A percentile compares a stretch with the other conserved stretches of the same genome.
Evolutionary conservation across 768 basidiomycete genomes (phyloP).

Genomic region (Basidioascus undulatus): DNA sequence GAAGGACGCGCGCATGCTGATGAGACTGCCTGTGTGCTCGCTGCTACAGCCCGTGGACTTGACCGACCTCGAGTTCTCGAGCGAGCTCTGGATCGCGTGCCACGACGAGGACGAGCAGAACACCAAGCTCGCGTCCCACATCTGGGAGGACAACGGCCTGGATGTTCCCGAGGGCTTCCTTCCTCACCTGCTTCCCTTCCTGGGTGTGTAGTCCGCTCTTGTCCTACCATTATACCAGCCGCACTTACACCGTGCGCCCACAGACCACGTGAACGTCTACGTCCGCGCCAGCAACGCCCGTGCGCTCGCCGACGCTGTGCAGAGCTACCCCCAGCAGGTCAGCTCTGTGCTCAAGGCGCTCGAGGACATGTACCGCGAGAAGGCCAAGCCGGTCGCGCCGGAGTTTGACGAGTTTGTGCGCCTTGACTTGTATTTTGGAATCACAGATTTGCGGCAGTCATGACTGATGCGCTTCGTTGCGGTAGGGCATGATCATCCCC

Average conservation of each 20-base stretch:
- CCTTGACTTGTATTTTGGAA: background rate
- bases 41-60: conserved; percentile 57
- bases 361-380: conserved; percentile 56
- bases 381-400: conserved; percentile 66
- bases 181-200: conserved; percentile 31
- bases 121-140: conserved; percentile 43
- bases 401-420: conserved; percentile 55
- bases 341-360: conserved; percentile 23
- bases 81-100: conserved; percentile 61
- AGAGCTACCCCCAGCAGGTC: conserved; percentile 43
- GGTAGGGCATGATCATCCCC: conserved; percentile 85
- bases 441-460: background rate
- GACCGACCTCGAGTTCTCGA: conserved; percentile 81
- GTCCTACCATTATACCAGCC: too few relatives aligned
- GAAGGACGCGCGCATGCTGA: background rate
- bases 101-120: conserved; percentile 85
- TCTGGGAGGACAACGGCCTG: conserved; percentile 91
- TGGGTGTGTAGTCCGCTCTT: conserved; percentile 28
- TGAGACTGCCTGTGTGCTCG: background rate
- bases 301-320: conserved; percentile 53
- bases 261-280: conserved; percentile 57
- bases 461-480: background rate
- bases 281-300: conserved; percentile 47
- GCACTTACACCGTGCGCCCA: too few relatives aligned
- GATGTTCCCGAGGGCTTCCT: conserved; percentile 54